phyloP scores from a whole-genome alignment of 768 basidiomycete species.

The Mrakia hoshinonis region DNA sequence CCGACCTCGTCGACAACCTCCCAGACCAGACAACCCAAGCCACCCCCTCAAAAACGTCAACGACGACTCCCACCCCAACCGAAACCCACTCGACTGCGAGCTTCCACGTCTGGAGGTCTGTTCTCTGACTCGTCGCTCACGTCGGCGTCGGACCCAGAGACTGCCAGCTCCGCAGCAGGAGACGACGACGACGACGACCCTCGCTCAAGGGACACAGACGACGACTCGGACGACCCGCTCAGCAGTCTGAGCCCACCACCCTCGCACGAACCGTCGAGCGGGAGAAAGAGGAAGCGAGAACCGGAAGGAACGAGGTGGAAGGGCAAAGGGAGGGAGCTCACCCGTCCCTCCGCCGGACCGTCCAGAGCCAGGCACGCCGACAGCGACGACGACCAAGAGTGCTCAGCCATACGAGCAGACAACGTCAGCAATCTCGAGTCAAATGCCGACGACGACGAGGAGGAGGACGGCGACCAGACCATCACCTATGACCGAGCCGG shows the following conservation, averaged over 20 bases:
- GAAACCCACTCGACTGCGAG: not conserved
- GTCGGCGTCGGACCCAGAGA: not conserved
- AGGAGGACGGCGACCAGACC: not conserved
- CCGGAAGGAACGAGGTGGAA: not conserved
- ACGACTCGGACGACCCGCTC: not conserved
- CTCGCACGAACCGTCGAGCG: not conserved
- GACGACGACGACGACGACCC: not conserved
- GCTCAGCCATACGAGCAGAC: not conserved
- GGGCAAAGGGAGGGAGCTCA: not conserved
- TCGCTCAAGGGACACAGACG: not conserved
- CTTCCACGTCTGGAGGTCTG: not conserved
- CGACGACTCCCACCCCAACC: not conserved
- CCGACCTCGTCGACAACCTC: not conserved
- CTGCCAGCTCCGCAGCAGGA: not conserved
- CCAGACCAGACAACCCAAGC: not conserved
- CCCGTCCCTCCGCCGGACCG: not conserved
- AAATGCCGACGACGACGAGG: no score
- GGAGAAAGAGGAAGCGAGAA: slow-evolving; percentile 15
- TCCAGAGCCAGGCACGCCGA: not conserved
- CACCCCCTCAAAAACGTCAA: not conserved
- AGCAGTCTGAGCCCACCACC: slow-evolving; percentile 9
- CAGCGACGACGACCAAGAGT: not conserved
- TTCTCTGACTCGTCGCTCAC: slow-evolving; percentile 1
- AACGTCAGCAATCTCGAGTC: not conserved
- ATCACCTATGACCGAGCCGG: no score